phyloP scores from a whole-genome alignment of 2,329 filamentous ascomycete species.

The Xylaria sp. region DNA sequence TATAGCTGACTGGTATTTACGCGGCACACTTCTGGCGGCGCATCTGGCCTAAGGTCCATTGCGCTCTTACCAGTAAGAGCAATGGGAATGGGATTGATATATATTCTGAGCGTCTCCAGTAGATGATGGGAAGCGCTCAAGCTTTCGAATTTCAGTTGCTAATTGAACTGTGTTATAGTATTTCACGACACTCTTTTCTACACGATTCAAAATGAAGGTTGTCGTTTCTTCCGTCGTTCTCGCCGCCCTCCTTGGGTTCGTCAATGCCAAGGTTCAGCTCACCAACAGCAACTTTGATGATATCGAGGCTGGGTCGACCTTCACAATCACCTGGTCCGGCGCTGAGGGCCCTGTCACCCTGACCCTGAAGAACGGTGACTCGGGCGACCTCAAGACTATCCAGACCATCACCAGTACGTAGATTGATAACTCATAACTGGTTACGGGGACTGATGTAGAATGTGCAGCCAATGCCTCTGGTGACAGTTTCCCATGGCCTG shows the following conservation, averaged over 20 bases:
- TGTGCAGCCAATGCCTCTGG: conserved; percentile 49
- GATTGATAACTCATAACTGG: neutral
- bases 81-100: neutral
- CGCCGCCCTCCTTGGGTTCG: conserved; percentile 48
- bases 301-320: conserved; percentile 53
- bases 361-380: conserved; percentile 53
- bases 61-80: neutral
- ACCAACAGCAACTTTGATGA: conserved; percentile 50
- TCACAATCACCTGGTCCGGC: conserved; percentile 56
- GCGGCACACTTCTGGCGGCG: neutral
- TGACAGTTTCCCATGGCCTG: conserved; percentile 53
- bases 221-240: conserved; percentile 44
- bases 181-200: conserved; percentile 33
- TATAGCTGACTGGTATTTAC: neutral
- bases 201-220: conserved; percentile 49
- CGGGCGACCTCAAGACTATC: conserved; percentile 51
- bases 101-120: neutral
- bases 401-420: conserved; percentile 52
- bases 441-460: conserved; percentile 23
- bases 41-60: neutral
- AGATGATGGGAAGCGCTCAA: no score
- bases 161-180: conserved; percentile 13
- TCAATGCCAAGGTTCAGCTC: conserved; percentile 46
- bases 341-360: conserved; percentile 56
- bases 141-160: conserved; percentile 4